Evolutionary conservation across 179 eudicot genomes (phyloP), one percentile per base, ranked within the genome.

Genomic region (Nepenthes alata): DNA sequence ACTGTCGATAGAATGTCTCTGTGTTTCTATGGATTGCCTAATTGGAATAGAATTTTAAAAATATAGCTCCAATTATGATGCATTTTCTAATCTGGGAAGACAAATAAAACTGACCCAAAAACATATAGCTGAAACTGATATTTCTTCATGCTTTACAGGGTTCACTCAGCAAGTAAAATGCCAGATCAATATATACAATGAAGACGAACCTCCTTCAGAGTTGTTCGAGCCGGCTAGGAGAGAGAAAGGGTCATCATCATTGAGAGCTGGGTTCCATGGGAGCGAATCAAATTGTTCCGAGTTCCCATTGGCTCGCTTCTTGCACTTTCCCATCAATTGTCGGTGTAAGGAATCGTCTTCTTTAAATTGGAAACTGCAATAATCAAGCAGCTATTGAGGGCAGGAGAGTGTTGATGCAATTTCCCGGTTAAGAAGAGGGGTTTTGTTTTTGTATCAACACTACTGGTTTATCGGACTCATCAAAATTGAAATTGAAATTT

Each of bases 161-260:
- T 11, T 49, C n/a, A 5, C 3, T 49, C 5, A 37, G 11, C 12
- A 25, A 3, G 6, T 38, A 48, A 6, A 57, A 15, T 3, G 15
- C 41, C 12, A 54, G 50, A 11, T 49, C 52, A 25, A 25, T 25
- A 25, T 25, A 25, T 25, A 25, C 25, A 25, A 25, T 25, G 25
- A 25, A 35, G 16, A 55, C 47, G 12, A 34, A 89, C 97, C 97
- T 81, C 97, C 95, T 51, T 87, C 87, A 36, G 65, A 71, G 12
- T 78, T 80, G 58, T 82, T 82, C 7, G 82, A 66, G 69, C 81
- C 81, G 13, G 70, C 52, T 51, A 87, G 59, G 35, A 81, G 36
- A 66, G 89, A 69, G 71, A 86, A 79, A 8, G 82, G 55, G 47
- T 84, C 89, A 50, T 74, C 66, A 47, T 13, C 68, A 6, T 83